phyloP scores from a whole-genome alignment of 2,329 filamentous ascomycete species.

The Trichoderma atrobrunneum region DNA sequence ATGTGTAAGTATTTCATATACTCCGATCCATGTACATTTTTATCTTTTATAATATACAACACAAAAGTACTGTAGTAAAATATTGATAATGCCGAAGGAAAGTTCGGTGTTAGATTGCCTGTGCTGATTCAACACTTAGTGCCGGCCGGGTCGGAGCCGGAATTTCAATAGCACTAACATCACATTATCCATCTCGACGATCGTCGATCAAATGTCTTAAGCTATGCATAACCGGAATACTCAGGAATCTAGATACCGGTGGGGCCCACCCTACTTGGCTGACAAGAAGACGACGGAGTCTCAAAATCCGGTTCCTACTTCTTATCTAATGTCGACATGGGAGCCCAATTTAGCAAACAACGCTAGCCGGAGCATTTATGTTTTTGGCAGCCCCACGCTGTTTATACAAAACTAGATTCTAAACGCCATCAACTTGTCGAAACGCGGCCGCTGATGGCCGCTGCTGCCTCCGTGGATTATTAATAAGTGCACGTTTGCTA shows the following conservation, averaged over 20 bases:
- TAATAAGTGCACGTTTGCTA: neutral
- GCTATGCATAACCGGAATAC: neutral
- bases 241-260: neutral
- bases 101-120: neutral
- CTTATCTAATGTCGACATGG: neutral
- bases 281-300: neutral
- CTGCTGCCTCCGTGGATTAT: neutral
- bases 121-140: neutral
- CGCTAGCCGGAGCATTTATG: neutral
- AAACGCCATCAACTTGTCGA: neutral
- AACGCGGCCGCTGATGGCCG: neutral
- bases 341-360: neutral
- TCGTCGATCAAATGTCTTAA: neutral
- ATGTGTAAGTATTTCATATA: neutral
- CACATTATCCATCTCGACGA: neutral
- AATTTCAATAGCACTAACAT: neutral
- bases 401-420: neutral
- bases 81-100: too few relatives aligned
- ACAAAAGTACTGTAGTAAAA: too few relatives aligned
- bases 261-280: neutral
- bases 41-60: too few relatives aligned
- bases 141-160: neutral
- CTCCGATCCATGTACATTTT: neutral
- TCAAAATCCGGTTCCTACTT: neutral
- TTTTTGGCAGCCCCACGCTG: neutral